These are phyloP conservation scores for Trametes hirsuta DNA, from an alignment of 1,284 basidiomycete species.

Conservation along the genomic window DNA sequence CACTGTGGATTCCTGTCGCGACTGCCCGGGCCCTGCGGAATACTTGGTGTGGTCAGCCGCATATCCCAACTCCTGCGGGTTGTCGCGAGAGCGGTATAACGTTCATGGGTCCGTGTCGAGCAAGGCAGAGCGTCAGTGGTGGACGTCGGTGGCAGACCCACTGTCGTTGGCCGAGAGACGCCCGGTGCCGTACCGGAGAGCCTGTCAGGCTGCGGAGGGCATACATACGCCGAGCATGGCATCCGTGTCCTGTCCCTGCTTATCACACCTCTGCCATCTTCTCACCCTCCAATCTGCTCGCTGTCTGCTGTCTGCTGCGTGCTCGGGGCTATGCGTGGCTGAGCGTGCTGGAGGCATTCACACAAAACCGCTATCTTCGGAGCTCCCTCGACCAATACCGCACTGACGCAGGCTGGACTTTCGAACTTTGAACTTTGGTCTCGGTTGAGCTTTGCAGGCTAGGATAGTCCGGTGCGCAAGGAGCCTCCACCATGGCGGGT, in stretches of 20 bases:
- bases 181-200: background rate
- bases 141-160: too few relatives aligned
- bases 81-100: too few relatives aligned
- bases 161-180: background rate
- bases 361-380: background rate
- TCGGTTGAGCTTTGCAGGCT: too few relatives aligned
- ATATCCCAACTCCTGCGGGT: too few relatives aligned
- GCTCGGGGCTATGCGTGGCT: background rate
- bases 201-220: background rate
- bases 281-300: background rate
- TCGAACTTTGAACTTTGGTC: background rate
- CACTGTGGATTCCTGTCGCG: too few relatives aligned
- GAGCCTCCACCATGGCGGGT: constrained; percentile 23
- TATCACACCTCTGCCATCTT: constrained; percentile 3
- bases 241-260: background rate
- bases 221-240: background rate
- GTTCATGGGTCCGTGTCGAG: too few relatives aligned
- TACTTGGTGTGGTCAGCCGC: too few relatives aligned
- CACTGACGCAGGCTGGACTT: too few relatives aligned
- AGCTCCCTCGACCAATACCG: background rate
- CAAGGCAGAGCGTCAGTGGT: too few relatives aligned
- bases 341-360: background rate
- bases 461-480: too few relatives aligned
- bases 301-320: background rate
- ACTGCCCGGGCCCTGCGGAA: too few relatives aligned